A percentile compares a stretch with the other conserved stretches of the same genome.
phyloP scores from a whole-genome alignment of 805 yeast species.

The Candida vartiovaarae region DNA sequence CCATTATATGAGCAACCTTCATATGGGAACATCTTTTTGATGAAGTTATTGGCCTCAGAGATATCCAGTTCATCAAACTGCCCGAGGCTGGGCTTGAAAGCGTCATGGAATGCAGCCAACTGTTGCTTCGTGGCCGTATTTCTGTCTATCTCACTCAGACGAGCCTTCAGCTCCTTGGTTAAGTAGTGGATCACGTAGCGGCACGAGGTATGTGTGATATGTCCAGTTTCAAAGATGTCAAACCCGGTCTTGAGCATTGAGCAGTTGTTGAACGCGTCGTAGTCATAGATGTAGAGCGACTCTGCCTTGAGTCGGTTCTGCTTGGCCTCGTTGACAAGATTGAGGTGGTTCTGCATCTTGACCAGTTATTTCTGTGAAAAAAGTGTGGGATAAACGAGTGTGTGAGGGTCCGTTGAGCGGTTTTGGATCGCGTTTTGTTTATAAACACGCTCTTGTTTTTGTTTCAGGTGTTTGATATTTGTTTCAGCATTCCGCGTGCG shows the following conservation, averaged over 20 bases:
- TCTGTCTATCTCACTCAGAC: conserved; percentile 14
- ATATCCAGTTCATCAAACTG: conserved; percentile 28
- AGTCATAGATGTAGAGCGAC: conserved; percentile 28
- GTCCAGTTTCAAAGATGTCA: conserved; percentile 16
- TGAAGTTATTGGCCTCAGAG: conserved; percentile 19
- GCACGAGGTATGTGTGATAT: conserved; percentile 27
- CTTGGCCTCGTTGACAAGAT: conserved; percentile 23
- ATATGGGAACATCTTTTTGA: conserved; percentile 28
- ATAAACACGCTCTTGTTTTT: background rate
- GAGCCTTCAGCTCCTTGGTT: conserved; percentile 25
- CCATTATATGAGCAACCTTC: conserved; percentile 32
- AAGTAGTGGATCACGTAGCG: conserved; percentile 29
- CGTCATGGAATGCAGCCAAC: conserved; percentile 19
- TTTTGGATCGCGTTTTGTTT: too few relatives aligned
- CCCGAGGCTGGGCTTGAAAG: conserved; percentile 30
- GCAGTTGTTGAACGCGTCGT: conserved; percentile 23
- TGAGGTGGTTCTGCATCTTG: conserved; percentile 15
- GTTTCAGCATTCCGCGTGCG: conserved; percentile 4
- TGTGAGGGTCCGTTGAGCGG: background rate
- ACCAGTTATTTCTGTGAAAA: background rate
- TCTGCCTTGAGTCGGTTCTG: conserved; percentile 24
- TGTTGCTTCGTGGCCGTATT: conserved; percentile 14
- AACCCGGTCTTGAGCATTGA: conserved; percentile 20
- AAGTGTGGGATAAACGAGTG: background rate
- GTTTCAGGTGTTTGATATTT: background rate